Percentiles rank a stretch among this genome's conserved stretches.
Conservation (phyloP, 1,284 basidiomycete genomes). For the Malassezia cuniculi region DNA sequence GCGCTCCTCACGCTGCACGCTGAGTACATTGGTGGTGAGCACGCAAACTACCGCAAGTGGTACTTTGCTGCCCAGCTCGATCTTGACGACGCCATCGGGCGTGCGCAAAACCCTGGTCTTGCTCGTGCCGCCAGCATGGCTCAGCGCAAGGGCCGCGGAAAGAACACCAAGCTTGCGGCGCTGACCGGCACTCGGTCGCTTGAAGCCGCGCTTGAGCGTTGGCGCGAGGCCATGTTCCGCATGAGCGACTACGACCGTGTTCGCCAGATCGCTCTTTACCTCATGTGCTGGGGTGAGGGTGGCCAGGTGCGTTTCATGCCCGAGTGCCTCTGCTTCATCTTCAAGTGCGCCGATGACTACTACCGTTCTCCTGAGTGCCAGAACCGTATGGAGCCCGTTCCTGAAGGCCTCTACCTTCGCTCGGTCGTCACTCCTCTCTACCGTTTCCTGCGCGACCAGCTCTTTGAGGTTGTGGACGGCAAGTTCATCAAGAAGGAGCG, state of each 20-base stretch:
- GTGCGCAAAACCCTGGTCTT: slow-evolving; percentile 78
- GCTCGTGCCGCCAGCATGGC: slow-evolving; percentile 71
- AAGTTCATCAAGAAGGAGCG: slow-evolving; percentile 79
- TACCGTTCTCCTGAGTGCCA: slow-evolving; percentile 99
- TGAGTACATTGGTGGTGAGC: slow-evolving; percentile 88
- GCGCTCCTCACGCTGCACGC: slow-evolving; percentile 82
- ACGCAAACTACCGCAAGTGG: slow-evolving; percentile 54
- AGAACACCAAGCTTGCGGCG: slow-evolving; percentile 21
- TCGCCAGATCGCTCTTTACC: slow-evolving; percentile 85
- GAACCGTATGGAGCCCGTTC: slow-evolving; percentile 77
- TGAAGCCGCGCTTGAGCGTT: slow-evolving; percentile 72
- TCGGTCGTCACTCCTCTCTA: slow-evolving; percentile 92
- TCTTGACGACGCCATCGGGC: slow-evolving; percentile 90
- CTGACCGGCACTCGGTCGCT: slow-evolving; percentile 62
- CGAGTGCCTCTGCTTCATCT: slow-evolving; percentile 95
- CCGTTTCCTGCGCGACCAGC: slow-evolving; percentile 90
- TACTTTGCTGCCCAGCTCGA: slow-evolving; percentile 99
- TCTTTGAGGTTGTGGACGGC: slow-evolving; percentile 90
- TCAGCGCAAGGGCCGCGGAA: slow-evolving; percentile 24
- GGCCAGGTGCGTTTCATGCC: slow-evolving; percentile 97
- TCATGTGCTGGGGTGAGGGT: slow-evolving; percentile 95
- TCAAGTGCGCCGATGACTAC: slow-evolving; percentile 99
- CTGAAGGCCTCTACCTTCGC: slow-evolving; percentile 84
- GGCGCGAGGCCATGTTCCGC: slow-evolving; percentile 95
- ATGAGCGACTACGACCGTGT: slow-evolving; percentile 98